Evolutionary conservation across 495 filamentous ascomycete genomes (phyloP), one percentile per base, ranked within the genome.

Genomic region (Penicillium malachiteum): DNA sequence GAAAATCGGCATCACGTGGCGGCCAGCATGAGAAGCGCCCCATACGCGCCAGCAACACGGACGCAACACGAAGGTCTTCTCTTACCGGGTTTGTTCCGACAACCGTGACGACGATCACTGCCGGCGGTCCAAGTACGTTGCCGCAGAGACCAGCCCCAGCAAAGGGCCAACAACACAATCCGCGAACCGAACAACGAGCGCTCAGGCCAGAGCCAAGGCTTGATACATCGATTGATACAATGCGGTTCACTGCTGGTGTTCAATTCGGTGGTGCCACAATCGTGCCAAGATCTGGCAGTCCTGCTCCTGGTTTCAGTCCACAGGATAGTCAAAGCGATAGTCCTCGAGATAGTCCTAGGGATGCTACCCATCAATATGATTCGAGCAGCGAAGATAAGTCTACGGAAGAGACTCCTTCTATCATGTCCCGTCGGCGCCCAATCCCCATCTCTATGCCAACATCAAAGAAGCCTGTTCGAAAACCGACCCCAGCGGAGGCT

Each of bases 401-500:
- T 13, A 65, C 61, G 7, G 70, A 73, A 1, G 68, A 70, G 45
- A 46, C 67, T 3, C 17, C 55, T 0, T 62, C 68, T 6, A 77
- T 82, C 55, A 75, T 82, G 62, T 75, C 73, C 13, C 72, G 80
- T 49, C 71, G 71, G 58, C 74, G 78, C 40, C 78, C 79, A 5
- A 62, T 82, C 7, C 75, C 81, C 42, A 66, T 63, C 55, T 43
- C 63, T n/a, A 52, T 68, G 40, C 64, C 66, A 16, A 78, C 77
- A 14, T 76, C 73, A 33, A 76, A 76, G 13, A 78, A 76, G 40
- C 71, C 71, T 11, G 56, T 68, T 14, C 66, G 71, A 26, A 84
- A 86, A 33, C 84, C 84, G 14, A 77, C 78, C 9, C 79, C 80
- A 16, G 81, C 79, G 32, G 66, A 78, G 33, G 73, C 80, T 46